These are phyloP conservation scores for Aspergillus sp. DNA, from an alignment of 2,329 filamentous ascomycete genomes.

Conservation along the genomic window DNA sequence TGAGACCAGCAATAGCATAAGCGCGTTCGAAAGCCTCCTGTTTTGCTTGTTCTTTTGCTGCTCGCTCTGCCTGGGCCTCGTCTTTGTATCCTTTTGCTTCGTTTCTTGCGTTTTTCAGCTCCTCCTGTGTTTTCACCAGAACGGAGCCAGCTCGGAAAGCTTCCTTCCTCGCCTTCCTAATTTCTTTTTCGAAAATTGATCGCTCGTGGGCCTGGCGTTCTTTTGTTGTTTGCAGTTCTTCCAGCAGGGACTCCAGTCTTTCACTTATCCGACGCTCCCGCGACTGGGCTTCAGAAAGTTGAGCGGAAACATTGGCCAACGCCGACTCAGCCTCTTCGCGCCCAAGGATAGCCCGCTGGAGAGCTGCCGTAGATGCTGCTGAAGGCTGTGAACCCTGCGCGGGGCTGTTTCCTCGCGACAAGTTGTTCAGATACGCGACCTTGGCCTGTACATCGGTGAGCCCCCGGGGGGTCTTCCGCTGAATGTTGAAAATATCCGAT, in stretches of 20 bases:
- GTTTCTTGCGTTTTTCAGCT: conserved; percentile 44
- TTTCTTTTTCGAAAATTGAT: conserved; percentile 58
- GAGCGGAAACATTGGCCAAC: conserved; percentile 34
- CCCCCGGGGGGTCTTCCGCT: conserved; percentile 39
- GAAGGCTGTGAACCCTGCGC: conserved; percentile 24
- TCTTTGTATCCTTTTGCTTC: conserved; percentile 55
- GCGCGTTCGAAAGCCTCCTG: conserved; percentile 52
- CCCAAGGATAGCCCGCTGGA: conserved; percentile 47
- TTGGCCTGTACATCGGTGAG: conserved; percentile 50
- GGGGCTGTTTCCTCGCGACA: conserved; percentile 41
- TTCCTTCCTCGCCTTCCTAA: conserved; percentile 57
- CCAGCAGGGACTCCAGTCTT: conserved; percentile 49
- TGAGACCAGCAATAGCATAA: conserved; percentile 47
- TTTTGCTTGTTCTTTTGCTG: conserved; percentile 47
- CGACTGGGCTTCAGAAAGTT: conserved; percentile 45
- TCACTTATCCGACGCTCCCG: conserved; percentile 49
- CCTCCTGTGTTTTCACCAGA: conserved; percentile 57
- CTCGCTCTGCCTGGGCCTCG: conserved; percentile 53
- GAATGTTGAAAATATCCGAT: conserved; percentile 36
- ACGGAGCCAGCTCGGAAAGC: conserved; percentile 59
- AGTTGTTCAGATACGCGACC: conserved; percentile 51
- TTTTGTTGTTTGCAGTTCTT: conserved; percentile 55
- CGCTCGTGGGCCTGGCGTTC: conserved; percentile 52
- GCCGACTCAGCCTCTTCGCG: conserved; percentile 50
- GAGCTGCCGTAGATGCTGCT: conserved; percentile 45